Evolutionary conservation across 2,329 filamentous ascomycete genomes (phyloP).

Genomic region (Aspergillus brunneoviolaceus): DNA sequence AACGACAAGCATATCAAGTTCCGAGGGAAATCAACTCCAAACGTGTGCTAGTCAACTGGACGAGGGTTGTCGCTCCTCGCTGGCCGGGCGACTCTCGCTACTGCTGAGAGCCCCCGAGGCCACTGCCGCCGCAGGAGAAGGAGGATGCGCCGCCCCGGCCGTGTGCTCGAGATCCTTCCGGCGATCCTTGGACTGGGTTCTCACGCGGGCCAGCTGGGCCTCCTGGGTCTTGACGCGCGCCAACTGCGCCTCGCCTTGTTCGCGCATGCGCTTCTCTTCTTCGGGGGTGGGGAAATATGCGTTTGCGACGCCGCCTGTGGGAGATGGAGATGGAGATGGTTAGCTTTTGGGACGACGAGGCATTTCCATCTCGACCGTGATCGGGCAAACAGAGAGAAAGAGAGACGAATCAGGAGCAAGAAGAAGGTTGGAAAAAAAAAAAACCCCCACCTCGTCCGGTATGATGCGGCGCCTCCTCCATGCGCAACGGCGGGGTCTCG

Average conservation of each 20-base stretch:
- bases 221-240: constrained; percentile 32
- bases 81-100: background rate
- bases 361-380: too few species aligned
- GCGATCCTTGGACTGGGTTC: constrained; percentile 23
- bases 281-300: constrained; percentile 29
- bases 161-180: constrained; percentile 16
- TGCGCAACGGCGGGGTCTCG: constrained; percentile 50
- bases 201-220: constrained; percentile 32
- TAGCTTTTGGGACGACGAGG: background rate
- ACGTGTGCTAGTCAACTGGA: constrained; percentile 14
- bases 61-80: constrained; percentile 4
- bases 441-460: constrained; percentile 44
- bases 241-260: constrained; percentile 37
- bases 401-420: background rate
- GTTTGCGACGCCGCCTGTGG: constrained; percentile 37
- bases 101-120: background rate
- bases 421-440: background rate
- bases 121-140: background rate
- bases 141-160: constrained; percentile 10
- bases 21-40: constrained; percentile 3
- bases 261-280: constrained; percentile 28
- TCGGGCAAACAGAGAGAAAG: too few species aligned
- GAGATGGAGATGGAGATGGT: background rate
- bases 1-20: background rate
- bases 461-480: constrained; percentile 41